Conservation (phyloP, 164 flowering plant species). For the Macadamia tetraphylla region DNA sequence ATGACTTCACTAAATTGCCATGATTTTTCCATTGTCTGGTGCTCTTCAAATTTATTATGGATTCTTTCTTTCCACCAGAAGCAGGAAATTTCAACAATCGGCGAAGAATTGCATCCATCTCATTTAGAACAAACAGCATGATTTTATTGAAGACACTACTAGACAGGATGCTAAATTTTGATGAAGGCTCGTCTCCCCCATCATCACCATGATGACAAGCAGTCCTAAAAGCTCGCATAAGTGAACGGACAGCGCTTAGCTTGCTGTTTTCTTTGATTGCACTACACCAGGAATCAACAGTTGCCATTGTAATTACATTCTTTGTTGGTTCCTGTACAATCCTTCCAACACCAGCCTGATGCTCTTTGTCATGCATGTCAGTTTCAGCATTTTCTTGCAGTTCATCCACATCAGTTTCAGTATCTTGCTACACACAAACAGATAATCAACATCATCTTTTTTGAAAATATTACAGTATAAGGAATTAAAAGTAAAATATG, state of each 20-base stretch:
- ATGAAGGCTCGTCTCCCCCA: slow-evolving; percentile 39
- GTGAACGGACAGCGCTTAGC: slow-evolving; percentile 57
- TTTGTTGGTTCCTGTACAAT: slow-evolving; percentile 29
- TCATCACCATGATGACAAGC: slow-evolving; percentile 98
- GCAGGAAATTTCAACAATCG: slow-evolving; percentile 56
- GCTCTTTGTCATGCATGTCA: slow-evolving; percentile 21
- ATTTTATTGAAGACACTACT: slow-evolving; percentile 84
- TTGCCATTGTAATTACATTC: slow-evolving; percentile 57
- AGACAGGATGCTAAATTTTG: slow-evolving; percentile 58
- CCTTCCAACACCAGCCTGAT: slow-evolving; percentile 13
- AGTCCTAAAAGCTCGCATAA: slow-evolving; percentile 63
- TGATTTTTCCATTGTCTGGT: slow-evolving; percentile 72
- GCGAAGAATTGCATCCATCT: slow-evolving; percentile 86
- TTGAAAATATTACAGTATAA: not conserved
- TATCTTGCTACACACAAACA: slow-evolving; percentile 33
- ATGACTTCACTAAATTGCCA: slow-evolving; percentile 72
- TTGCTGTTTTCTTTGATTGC: slow-evolving; percentile 44
- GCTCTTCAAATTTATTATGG: slow-evolving; percentile 38
- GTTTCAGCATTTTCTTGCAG: slow-evolving; percentile 18
- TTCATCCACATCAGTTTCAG: slow-evolving; percentile 27
- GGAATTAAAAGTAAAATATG: not conserved
- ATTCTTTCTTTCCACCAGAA: slow-evolving; percentile 83
- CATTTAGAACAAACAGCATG: slow-evolving; percentile 66
- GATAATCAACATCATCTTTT: not conserved
- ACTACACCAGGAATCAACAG: slow-evolving; percentile 81